Conservation (phyloP, 2,329 filamentous ascomycete genomes). For the Aspergillus phoenicis region DNA sequence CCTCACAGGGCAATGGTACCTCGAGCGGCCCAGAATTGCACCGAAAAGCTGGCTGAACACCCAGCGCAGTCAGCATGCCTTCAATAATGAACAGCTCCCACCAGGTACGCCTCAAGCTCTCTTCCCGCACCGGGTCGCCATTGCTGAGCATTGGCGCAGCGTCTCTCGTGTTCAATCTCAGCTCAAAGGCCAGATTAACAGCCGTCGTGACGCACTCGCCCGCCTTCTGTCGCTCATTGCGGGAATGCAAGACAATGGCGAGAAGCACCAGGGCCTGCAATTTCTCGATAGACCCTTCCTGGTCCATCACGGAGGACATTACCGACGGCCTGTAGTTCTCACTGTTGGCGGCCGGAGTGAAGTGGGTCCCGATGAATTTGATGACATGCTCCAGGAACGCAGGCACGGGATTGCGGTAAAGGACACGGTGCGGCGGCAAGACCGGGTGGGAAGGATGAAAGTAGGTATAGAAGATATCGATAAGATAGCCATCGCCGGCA, state of each 20-base stretch:
- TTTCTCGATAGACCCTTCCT: slow-evolving; percentile 59
- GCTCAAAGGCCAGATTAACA: slow-evolving; percentile 71
- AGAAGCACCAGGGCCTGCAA: slow-evolving; percentile 79
- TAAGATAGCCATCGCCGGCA: slow-evolving; percentile 44
- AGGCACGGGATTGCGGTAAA: slow-evolving; percentile 42
- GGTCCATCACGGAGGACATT: slow-evolving; percentile 34
- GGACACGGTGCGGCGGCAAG: slow-evolving; percentile 51
- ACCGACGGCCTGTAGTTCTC: slow-evolving; percentile 47
- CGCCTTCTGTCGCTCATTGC: slow-evolving; percentile 70
- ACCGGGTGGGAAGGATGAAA: slow-evolving; percentile 62
- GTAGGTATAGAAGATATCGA: slow-evolving; percentile 58
- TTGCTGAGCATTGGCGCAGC: slow-evolving; percentile 68
- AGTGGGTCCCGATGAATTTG: slow-evolving; percentile 60
- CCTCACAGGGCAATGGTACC: slow-evolving; percentile 78
- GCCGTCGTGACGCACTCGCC: slow-evolving; percentile 67
- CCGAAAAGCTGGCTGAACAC: slow-evolving; percentile 54
- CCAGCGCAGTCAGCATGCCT: slow-evolving; percentile 78
- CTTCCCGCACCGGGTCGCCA: slow-evolving; percentile 70
- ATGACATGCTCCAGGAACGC: slow-evolving; percentile 57
- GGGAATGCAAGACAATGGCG: slow-evolving; percentile 76
- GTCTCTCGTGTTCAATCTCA: slow-evolving; percentile 71
- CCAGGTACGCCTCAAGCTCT: slow-evolving; percentile 87
- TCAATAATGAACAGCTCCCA: slow-evolving; percentile 85
- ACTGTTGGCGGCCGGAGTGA: slow-evolving; percentile 49
- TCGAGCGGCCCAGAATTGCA: slow-evolving; percentile 70